Conservation (phyloP, 176 grass and related monocot genomes). For the Aegilops longissima region DNA sequence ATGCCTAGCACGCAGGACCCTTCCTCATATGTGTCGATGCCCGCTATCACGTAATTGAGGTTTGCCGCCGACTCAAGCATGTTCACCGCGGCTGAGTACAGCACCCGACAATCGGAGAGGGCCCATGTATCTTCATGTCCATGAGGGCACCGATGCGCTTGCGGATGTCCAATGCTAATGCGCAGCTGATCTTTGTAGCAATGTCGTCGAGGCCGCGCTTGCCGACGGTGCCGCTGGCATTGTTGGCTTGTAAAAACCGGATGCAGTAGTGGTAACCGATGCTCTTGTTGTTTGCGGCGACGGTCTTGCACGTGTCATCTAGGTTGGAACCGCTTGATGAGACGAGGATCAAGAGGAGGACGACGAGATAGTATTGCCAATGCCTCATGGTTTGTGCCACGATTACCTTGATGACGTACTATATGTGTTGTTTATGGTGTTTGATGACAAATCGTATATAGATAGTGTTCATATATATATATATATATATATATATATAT, state of each 20-base stretch:
- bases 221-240: conserved; percentile 17
- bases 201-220: conserved; percentile 40
- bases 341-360: conserved; percentile 4
- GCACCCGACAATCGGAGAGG: conserved; percentile 21
- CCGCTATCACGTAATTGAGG: conserved; percentile 24
- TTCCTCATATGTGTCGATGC: conserved; percentile 35
- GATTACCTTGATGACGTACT: too few species aligned
- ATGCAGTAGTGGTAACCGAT: conserved; percentile 51
- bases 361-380: background rate
- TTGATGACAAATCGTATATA: background rate
- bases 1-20: conserved; percentile 17
- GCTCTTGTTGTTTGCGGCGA: background rate
- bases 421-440: background rate
- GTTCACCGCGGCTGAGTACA: conserved; percentile 34
- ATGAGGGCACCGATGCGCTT: conserved; percentile 35
- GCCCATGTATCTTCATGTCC: background rate
- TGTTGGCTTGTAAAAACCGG: conserved; percentile 40
- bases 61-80: background rate
- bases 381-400: background rate
- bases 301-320: conserved; percentile 55
- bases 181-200: conserved; percentile 20
- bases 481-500: too few species aligned
- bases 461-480: background rate
- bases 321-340: conserved; percentile 18
- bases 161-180: background rate